Evolutionary conservation across 2,329 filamentous ascomycete species (phyloP), one percentile per base, ranked within the genome.

Genomic region (Didymella sp.): DNA sequence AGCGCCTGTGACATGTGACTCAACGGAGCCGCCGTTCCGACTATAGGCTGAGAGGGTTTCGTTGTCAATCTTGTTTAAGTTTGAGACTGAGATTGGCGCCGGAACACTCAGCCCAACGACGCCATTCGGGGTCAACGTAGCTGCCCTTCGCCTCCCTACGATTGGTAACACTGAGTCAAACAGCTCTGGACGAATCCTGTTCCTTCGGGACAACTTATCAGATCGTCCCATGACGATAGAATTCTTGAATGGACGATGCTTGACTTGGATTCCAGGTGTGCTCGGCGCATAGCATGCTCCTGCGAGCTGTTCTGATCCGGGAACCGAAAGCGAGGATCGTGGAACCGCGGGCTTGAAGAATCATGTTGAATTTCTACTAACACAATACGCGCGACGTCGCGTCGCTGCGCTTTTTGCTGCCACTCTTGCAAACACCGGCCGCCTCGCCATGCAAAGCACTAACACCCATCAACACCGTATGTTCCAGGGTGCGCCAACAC

Each of bases 351-450:
- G 27, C 31, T 56, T 38, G 28, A 8, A 30, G 33, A 40, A 28
- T 12, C 11, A 56, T 56, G 52, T 50, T 35, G 46, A 50, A 56
- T 41, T 45, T 41, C 40, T 50, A 46, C 45, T 50, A 45, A 46
- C 41, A 50, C 40, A 50, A 22, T 40, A 41, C 33, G n/a, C 27
- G 30, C 21, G 41, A 45, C 17, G 4, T 25, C n/a, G 9, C 15
- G 33, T 24, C 33, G 41, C 45, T 56, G 46, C 13, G 31, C 31
- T 24, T 17, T n/a, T 17, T 21, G 9, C 24, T 31, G 8, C 22
- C 19, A 47, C 28, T 19, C 30, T 35, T 51, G 27, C 53, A 41
- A 27, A 31, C 25, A 31, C n/a, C 12, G 15, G 31, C 17, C 21
- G 11, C 25, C 12, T 35, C 25, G 31, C 52, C 38, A 49, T 44